Evolutionary conservation across 805 yeast genomes (phyloP).

Genomic region (Barnettozyma populi): DNA sequence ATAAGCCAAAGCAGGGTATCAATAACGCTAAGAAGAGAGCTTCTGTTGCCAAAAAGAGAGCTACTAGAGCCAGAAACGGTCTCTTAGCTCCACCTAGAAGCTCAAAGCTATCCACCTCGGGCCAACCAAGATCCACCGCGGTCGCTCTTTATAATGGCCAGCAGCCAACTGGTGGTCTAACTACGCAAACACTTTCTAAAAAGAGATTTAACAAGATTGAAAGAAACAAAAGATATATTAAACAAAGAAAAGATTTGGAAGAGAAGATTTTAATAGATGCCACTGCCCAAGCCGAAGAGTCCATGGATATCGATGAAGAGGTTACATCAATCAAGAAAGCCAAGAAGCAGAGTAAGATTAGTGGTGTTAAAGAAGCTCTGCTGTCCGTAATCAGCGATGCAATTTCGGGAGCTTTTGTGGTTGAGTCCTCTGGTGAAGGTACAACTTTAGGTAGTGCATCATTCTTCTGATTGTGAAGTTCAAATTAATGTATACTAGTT

Average conservation of each 20-base stretch:
- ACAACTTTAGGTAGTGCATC: conserved; percentile 79
- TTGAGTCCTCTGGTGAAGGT: conserved; percentile 56
- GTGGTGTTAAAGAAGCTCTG: conserved; percentile 55
- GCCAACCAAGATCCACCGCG: conserved; percentile 36
- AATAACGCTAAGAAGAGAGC: conserved; percentile 45
- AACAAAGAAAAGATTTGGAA: conserved; percentile 39
- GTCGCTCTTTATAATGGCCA: conserved; percentile 35
- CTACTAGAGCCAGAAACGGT: conserved; percentile 42
- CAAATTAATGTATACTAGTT: conserved; percentile 4
- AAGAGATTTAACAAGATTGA: conserved; percentile 75
- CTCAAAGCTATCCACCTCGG: conserved; percentile 36
- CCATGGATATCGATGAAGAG: conserved; percentile 46
- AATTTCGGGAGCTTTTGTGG: conserved; percentile 39
- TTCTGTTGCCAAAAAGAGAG: conserved; percentile 49
- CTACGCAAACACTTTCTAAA: conserved; percentile 63
- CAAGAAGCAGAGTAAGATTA: conserved; percentile 30
- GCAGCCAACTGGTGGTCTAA: conserved; percentile 27
- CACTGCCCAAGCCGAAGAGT: conserved; percentile 40
- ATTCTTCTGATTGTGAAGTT: conserved; percentile 32
- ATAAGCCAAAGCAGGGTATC: conserved; percentile 66
- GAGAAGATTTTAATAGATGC: conserved; percentile 43
- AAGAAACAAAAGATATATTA: conserved; percentile 70
- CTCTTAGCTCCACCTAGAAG: conserved; percentile 42
- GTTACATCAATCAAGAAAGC: conserved; percentile 12
- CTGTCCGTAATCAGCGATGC: conserved; percentile 68